Evolutionary conservation across 352 stramenopile genomes (phyloP), one percentile per base, ranked within the genome.

Genomic region (Pythium rhizo-oryzae): DNA sequence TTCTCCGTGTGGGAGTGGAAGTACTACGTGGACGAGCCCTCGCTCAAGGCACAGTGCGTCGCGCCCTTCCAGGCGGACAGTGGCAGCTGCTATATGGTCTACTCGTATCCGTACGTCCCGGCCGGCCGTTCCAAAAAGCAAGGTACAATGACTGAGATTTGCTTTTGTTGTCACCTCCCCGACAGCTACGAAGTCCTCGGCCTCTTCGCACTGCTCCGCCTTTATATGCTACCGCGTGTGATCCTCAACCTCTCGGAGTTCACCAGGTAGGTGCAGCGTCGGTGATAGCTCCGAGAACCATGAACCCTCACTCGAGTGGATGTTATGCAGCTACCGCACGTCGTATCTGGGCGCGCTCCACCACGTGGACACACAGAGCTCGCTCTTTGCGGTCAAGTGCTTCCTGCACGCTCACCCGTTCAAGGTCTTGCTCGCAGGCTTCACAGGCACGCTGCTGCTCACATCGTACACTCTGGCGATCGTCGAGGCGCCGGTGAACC

Each of bases 331-430:
- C 73, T 92, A 90, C 65, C 85, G 78, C 35, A 92, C 85, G 2
- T 89, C 85, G 4, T 94, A 92, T 59, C 62, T 94, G 35, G 85
- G 85, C 2, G 74, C 81, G 6, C 72, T 94, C 43, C 82, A 94
- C 55, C 82, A 89, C 58, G 84, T 94, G 39, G 79, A 94, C 69
- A 91, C 85, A 7, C 77, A 90, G 59, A 90, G 80, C 52, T 86
- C 84, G 12, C 70, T 94, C n/a, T 94, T 94, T 43, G 82, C 84
- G 8, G 81, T 91, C 75, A 94, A 94, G 72, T 94, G 85, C 65
- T 86, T 92, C 57, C 69, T 94, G 5, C 84, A 81, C 8, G 74
- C 85, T 3, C 75, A 90, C 59, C 85, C 84, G 23, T 92, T 94
- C 56, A 78, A 77, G 39, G 74, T 92, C 21, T 67, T 94, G 7